phyloP scores from a whole-genome alignment of 257 asterid species.

The Dorcoceras hygrometricum region DNA sequence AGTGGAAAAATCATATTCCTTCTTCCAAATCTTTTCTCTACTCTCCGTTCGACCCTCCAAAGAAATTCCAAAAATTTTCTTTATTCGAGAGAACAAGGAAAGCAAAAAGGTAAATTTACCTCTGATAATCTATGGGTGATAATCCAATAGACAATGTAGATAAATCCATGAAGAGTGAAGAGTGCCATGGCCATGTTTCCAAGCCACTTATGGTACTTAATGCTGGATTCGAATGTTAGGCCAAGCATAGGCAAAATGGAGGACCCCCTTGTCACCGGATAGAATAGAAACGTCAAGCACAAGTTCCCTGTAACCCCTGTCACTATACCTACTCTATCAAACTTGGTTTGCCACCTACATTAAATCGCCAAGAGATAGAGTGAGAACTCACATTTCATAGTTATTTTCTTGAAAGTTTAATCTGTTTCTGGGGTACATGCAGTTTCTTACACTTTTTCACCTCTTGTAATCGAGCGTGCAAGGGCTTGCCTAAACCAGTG shows the following conservation, averaged over 20 bases:
- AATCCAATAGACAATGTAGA: slow-evolving; percentile 69
- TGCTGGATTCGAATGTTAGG: slow-evolving; percentile 69
- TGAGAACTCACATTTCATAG: too few relatives aligned
- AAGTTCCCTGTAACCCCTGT: slow-evolving; percentile 80
- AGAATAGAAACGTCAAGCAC: slow-evolving; percentile 74
- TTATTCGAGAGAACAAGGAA: slow-evolving; percentile 8
- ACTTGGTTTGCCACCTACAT: slow-evolving; percentile 83
- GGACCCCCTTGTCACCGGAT: slow-evolving; percentile 83
- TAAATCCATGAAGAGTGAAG: slow-evolving; percentile 66
- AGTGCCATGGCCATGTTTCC: slow-evolving; percentile 73
- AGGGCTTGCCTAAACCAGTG: slow-evolving; percentile 55
- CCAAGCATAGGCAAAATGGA: slow-evolving; percentile 82
- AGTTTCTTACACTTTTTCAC: slow-evolving; percentile 61
- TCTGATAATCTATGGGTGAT: slow-evolving; percentile 64
- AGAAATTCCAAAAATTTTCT: too few relatives aligned
- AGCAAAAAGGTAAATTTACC: slow-evolving; percentile 40
- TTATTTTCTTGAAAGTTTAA: neutral
- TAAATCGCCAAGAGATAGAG: neutral
- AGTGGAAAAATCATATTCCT: too few relatives aligned
- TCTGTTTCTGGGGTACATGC: too few relatives aligned
- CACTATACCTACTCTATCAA: slow-evolving; percentile 76
- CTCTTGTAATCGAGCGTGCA: slow-evolving; percentile 38
- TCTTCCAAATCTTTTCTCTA: too few relatives aligned
- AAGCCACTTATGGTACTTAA: slow-evolving; percentile 88
- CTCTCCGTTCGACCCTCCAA: too few relatives aligned